Percentiles rank a stretch among this genome's conserved stretches.
Evolutionary conservation across 306 rosid species (phyloP).

Genomic region (Quercus gilva): DNA sequence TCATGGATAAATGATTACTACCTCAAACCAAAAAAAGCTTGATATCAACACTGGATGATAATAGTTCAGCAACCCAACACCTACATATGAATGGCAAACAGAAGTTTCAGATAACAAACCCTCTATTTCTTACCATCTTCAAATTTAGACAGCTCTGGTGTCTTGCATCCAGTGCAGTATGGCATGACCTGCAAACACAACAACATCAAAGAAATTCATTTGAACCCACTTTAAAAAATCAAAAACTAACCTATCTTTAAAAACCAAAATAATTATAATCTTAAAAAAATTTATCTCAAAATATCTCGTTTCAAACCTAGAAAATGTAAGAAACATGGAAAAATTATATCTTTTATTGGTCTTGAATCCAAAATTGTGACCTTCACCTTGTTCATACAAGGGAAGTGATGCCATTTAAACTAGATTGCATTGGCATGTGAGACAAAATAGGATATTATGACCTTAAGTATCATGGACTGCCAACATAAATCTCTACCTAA

Average conservation of each 20-base stretch:
- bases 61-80: background rate
- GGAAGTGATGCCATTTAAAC: too few species aligned
- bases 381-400: too few species aligned
- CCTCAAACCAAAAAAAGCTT: background rate
- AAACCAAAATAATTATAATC: background rate
- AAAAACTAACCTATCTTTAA: background rate
- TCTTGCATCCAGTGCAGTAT: slow-evolving; percentile 92
- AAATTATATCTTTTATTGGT: too few species aligned
- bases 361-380: too few species aligned
- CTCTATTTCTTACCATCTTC: slow-evolving; percentile 88
- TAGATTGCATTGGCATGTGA: too few species aligned
- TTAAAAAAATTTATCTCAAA: background rate
- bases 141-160: slow-evolving; percentile 75
- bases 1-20: too few species aligned
- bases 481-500: background rate
- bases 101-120: slow-evolving; percentile 42
- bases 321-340: background rate
- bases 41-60: background rate
- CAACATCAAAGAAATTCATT: background rate
- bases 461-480: background rate
- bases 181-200: slow-evolving; percentile 77
- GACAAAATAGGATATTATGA: background rate
- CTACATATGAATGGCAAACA: slow-evolving; percentile 5
- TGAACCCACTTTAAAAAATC: background rate
- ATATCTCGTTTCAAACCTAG: background rate